phyloP scores from a whole-genome alignment of 768 basidiomycete genomes.

The Leccinum disarticulatum region DNA sequence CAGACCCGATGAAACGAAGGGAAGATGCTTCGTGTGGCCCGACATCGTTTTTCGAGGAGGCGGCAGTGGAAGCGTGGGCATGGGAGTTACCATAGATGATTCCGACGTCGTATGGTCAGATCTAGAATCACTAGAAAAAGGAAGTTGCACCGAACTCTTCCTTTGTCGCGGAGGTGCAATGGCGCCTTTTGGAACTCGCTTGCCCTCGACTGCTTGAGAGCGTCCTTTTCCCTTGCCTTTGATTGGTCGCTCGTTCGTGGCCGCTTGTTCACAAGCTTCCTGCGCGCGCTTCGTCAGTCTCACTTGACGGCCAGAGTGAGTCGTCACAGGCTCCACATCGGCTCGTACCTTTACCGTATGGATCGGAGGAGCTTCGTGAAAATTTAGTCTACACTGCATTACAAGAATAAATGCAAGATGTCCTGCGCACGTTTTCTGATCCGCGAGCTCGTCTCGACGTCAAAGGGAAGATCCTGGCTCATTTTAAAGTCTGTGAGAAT shows the following conservation, averaged over 20 bases:
- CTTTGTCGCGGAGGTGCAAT: background rate
- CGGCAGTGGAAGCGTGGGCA: background rate
- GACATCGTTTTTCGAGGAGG: background rate
- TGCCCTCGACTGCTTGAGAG: background rate
- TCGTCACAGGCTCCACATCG: constrained; percentile 13
- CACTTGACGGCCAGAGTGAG: constrained; percentile 25
- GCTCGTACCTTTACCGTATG: constrained; percentile 4
- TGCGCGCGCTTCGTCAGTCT: constrained; percentile 22
- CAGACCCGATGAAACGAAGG: constrained; percentile 17
- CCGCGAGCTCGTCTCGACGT: constrained; percentile 24
- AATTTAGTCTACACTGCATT: background rate
- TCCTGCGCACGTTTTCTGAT: constrained; percentile 25
- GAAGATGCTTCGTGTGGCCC: constrained; percentile 1
- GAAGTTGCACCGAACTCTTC: background rate
- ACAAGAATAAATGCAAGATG: background rate
- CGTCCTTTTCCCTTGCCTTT: constrained; percentile 4
- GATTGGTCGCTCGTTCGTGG: background rate
- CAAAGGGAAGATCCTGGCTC: constrained; percentile 33
- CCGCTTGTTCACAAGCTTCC: constrained; percentile 8
- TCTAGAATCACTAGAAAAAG: background rate
- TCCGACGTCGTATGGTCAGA: background rate
- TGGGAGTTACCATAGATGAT: background rate
- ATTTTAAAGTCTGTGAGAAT: constrained; percentile 25
- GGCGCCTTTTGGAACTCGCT: background rate
- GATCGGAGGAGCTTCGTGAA: constrained; percentile 13